phyloP scores from a whole-genome alignment of 139 green algal species.

The Chlamydomonas eustigma region DNA sequence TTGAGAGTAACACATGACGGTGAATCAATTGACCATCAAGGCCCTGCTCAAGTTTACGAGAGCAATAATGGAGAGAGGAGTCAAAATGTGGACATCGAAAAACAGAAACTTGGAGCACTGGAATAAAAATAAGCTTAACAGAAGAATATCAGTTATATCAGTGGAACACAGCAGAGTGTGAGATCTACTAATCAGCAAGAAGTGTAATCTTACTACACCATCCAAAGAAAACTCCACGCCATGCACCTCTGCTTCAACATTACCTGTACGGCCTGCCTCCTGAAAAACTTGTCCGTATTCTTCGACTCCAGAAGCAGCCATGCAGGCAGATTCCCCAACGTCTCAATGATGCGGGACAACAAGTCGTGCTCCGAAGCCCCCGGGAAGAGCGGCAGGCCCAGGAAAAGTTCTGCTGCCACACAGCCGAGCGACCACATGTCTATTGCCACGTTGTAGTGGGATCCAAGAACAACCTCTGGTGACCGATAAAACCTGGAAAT shows the following conservation, averaged over 20 bases:
- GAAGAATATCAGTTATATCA: no score
- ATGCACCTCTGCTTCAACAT: no score
- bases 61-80: background rate
- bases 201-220: no score
- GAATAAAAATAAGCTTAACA: no score
- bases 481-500: constrained; percentile 50
- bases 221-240: no score
- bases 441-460: constrained; percentile 80
- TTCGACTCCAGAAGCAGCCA: constrained; percentile 62
- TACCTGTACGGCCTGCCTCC: constrained; percentile 8
- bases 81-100: no score
- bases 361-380: constrained; percentile 91
- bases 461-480: constrained; percentile 82
- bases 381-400: constrained; percentile 93
- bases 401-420: constrained; percentile 90
- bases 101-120: no score
- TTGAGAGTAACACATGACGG: constrained; percentile 48
- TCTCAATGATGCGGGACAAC: constrained; percentile 74
- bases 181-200: no score
- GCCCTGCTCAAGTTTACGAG: background rate
- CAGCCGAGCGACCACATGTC: constrained; percentile 98
- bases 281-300: constrained; percentile 81
- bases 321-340: constrained; percentile 67
- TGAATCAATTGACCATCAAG: constrained; percentile 8
- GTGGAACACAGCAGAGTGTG: no score